Percentiles rank a stretch among this genome's conserved stretches.
Conservation (phyloP, 2,329 filamentous ascomycete genomes). For the Penicillium sclerotigenum region DNA sequence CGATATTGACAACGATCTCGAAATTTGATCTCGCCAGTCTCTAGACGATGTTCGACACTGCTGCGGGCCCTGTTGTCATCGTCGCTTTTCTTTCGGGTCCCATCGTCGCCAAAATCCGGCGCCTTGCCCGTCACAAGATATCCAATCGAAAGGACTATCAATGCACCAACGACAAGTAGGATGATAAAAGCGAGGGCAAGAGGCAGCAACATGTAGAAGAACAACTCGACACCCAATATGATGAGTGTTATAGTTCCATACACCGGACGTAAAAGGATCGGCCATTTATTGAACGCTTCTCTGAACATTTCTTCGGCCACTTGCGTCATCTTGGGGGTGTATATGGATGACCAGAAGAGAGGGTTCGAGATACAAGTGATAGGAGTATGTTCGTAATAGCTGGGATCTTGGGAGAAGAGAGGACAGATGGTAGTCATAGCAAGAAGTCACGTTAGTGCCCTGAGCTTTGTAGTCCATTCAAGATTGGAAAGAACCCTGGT, state of each 20-base stretch:
- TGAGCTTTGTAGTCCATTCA: neutral
- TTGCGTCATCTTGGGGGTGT: neutral
- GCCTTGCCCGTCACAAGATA: neutral
- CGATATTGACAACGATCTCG: neutral
- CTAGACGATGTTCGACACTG: neutral
- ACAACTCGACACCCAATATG: fast-evolving
- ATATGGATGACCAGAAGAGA: neutral
- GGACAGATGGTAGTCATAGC: too few relatives aligned
- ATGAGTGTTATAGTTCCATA: neutral
- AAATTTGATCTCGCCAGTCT: neutral
- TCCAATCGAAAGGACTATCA: neutral
- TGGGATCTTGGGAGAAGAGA: neutral
- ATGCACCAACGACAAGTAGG: neutral
- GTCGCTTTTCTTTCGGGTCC: neutral
- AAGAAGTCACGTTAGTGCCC: neutral
- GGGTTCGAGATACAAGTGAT: neutral
- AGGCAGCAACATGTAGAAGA: neutral
- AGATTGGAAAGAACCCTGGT: neutral
- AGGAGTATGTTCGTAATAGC: neutral
- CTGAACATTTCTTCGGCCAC: fast-evolving
- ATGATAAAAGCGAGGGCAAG: neutral
- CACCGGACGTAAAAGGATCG: neutral
- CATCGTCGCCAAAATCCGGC: too few relatives aligned
- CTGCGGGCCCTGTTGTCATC: neutral
- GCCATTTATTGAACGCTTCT: neutral